Evolutionary conservation across 257 asterid genomes (phyloP), one percentile per base, ranked within the genome.

Genomic region (Forsythia suspensa): DNA sequence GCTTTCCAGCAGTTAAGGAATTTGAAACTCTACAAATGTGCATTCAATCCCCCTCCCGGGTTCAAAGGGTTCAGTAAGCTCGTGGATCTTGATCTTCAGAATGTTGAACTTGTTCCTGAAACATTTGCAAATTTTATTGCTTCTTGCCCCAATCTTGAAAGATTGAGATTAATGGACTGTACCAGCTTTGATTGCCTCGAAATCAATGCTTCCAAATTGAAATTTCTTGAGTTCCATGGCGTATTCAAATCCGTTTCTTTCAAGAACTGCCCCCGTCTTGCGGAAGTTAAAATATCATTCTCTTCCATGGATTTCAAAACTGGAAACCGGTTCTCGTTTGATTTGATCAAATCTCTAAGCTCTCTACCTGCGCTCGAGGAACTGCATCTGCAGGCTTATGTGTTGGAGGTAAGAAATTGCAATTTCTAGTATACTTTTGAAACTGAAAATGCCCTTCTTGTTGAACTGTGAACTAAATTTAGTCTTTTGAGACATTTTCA

Each of bases 61-160:
- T 90, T 88, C 76, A 81, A 86, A 79, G 91, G 92, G 38, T 90
- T 86, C 18, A 21, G 42, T 73, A 88, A 87, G 68, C 89, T 90
- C 2, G 87, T 71, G 63, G 84, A 76, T 74, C 90, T 90, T 21
- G 90, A 90, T 66, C 81, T 90, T 76, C 86, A 78, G 1, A 68
- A 74, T 18, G 90, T 85, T 37, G 71, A 55, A 2, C 80, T 90
- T 7, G 77, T 24, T 34, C 83, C 86, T 4, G 82, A 78, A 51
- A 72, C 78, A 4, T 84, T 88, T 9, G 70, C 36, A 66, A 76
- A 77, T 66, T 84, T 90, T 63, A 73, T 87, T 8, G 85, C 88
- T 15, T 81, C 83, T 6, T 86, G 92, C 83, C 89, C 88, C 20
- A 77, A 76, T 24, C 67, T 90, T 44, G 95, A 90, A 84, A 79